phyloP scores from a whole-genome alignment of 2,329 filamentous ascomycete species.

The Cladosporium colombiae region DNA sequence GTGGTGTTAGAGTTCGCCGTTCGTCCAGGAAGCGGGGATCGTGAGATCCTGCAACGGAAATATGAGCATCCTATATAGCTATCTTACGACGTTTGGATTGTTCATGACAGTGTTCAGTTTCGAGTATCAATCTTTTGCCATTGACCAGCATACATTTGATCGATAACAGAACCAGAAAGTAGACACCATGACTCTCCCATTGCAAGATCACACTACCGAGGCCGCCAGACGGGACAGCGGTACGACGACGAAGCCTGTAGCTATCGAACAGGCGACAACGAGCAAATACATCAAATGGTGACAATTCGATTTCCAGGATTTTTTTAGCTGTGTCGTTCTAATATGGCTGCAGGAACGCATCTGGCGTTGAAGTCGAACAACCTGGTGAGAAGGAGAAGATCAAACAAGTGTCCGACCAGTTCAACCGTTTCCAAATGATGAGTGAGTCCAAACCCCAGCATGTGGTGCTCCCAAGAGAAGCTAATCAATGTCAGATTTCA shows the following conservation, averaged over 20 bases:
- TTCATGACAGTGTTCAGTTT: neutral
- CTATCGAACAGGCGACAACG: conserved; percentile 18
- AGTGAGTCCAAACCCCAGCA: conserved; percentile 17
- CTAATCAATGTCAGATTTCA: conserved; percentile 33
- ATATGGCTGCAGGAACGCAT: conserved; percentile 31
- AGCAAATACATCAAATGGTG: conserved; percentile 30
- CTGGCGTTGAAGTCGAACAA: conserved; percentile 38
- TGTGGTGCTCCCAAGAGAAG: neutral
- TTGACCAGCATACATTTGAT: neutral
- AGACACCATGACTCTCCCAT: conserved; percentile 5
- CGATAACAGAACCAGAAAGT: neutral
- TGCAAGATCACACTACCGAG: conserved; percentile 13
- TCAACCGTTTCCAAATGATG: conserved; percentile 43
- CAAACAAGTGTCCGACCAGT: conserved; percentile 40
- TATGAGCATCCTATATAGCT: neutral
- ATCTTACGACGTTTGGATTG: neutral
- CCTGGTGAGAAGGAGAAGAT: conserved; percentile 40
- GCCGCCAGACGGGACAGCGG: conserved; percentile 11
- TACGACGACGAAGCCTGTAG: neutral
- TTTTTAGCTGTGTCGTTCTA: neutral
- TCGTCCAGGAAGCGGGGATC: conserved; percentile 18
- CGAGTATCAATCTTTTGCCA: neutral
- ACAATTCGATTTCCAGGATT: neutral
- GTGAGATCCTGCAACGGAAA: neutral
- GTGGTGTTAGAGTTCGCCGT: conserved; percentile 12